These are phyloP conservation scores for Cardamine chenopodiifolia DNA, from an alignment of 345 rosid species.

Conservation along the genomic window DNA sequence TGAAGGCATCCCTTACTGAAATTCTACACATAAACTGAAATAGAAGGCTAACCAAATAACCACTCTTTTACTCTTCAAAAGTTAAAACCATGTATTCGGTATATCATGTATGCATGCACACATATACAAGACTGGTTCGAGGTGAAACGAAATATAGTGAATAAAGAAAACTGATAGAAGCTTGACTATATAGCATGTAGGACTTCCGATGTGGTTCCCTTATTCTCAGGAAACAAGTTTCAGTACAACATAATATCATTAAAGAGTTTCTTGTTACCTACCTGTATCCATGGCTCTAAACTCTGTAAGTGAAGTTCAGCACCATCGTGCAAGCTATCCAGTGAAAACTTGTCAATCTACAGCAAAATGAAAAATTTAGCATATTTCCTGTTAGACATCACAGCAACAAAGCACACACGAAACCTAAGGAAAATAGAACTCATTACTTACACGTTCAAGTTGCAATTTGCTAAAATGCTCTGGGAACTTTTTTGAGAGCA, in stretches of 20 bases:
- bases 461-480: conserved; percentile 95
- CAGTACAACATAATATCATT: conserved; percentile 23
- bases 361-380: neutral
- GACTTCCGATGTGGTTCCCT: conserved; percentile 13
- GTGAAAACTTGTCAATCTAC: conserved; percentile 84
- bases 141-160: neutral
- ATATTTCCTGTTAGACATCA: neutral
- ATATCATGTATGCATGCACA: conserved; percentile 5
- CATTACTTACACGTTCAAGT: conserved; percentile 83
- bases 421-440: conserved; percentile 5
- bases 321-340: conserved; percentile 83
- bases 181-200: conserved; percentile 16
- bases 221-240: conserved; percentile 11
- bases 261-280: conserved; percentile 49
- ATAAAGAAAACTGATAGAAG: conserved; percentile 3
- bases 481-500: conserved; percentile 93
- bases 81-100: neutral
- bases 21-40: neutral
- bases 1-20: neutral
- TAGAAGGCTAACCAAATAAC: conserved; percentile 7
- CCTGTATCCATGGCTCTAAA: conserved; percentile 99
- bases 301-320: conserved; percentile 92
- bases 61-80: neutral
- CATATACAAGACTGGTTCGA: neutral
- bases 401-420: conserved; percentile 16